Evolutionary conservation across 495 filamentous ascomycete genomes (phyloP).

Genomic region (Hyaloscypha variabilis): DNA sequence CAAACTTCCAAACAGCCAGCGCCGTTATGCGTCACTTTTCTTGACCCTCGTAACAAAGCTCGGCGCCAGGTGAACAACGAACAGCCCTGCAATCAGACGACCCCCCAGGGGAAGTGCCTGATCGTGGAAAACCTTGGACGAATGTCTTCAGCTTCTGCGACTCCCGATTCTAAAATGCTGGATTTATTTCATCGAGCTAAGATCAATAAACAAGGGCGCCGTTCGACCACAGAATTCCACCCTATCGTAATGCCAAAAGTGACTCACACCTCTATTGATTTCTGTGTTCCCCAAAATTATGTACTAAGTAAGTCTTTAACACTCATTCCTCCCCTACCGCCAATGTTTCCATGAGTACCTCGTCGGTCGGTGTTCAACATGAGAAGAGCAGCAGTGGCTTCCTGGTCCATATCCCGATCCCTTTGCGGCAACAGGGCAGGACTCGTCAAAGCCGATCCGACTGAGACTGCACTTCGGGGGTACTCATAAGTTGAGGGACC

Average conservation of each 20-base stretch:
- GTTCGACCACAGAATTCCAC: background rate
- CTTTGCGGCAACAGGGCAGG: conserved; percentile 44
- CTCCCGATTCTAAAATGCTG: background rate
- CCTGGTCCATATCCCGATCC: conserved; percentile 64
- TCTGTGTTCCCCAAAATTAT: conserved; percentile 29
- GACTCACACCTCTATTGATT: background rate
- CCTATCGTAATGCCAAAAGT: background rate
- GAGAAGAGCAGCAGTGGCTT: conserved; percentile 78
- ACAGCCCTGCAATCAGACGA: conserved; percentile 9
- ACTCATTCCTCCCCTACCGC: conserved; percentile 62
- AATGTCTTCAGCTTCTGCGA: background rate
- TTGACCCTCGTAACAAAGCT: background rate
- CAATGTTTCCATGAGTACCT: conserved; percentile 32
- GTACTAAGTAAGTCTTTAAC: conserved; percentile 78
- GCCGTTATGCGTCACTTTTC: background rate
- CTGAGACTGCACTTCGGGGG: conserved; percentile 28
- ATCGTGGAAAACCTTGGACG: background rate
- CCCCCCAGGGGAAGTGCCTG: background rate
- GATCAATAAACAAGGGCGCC: background rate
- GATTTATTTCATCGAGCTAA: background rate
- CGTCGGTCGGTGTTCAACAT: conserved; percentile 77
- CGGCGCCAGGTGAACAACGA: background rate
- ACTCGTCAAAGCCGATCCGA: conserved; percentile 49
- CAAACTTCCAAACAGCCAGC: conserved; percentile 1
- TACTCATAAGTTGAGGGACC: conserved; percentile 42